Percentiles rank a stretch among this genome's conserved stretches.
phyloP scores from a whole-genome alignment of 805 yeast species.

The Ogataea ganodermae region DNA sequence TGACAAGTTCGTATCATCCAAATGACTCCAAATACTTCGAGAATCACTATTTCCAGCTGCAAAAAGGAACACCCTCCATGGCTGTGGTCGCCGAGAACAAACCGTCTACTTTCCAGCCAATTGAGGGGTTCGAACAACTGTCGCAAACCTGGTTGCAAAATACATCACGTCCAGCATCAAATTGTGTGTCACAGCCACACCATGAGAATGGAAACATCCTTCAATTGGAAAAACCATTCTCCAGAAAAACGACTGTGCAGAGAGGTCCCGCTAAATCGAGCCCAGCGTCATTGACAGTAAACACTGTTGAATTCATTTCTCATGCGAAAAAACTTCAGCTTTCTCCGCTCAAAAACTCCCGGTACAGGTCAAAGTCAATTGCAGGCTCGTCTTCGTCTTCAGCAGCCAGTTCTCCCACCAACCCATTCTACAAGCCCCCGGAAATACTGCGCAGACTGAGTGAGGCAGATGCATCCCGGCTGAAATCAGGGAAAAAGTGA shows the following conservation, averaged over 20 bases:
- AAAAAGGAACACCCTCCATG: background rate
- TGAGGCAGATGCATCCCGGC: conserved; percentile 9
- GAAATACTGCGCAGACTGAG: conserved; percentile 27
- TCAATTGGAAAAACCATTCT: background rate
- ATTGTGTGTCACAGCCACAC: background rate
- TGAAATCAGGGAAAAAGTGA: conserved; percentile 3
- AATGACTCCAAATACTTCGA: background rate
- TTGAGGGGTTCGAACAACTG: conserved; percentile 17
- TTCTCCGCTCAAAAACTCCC: conserved; percentile 13
- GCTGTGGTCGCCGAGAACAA: background rate
- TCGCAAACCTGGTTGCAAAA: conserved; percentile 13
- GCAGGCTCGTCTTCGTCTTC: conserved; percentile 11
- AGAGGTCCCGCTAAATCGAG: background rate
- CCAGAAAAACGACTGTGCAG: background rate
- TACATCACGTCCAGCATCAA: background rate
- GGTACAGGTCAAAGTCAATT: conserved; percentile 20
- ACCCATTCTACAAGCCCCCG: conserved; percentile 33
- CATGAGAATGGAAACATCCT: background rate
- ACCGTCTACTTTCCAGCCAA: conserved; percentile 4
- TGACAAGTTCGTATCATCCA: background rate
- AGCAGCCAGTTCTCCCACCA: conserved; percentile 19
- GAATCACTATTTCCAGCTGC: background rate
- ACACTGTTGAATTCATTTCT: background rate
- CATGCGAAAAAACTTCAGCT: conserved; percentile 7
- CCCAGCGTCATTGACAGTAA: background rate